Evolutionary conservation across 495 filamentous ascomycete species (phyloP), one percentile per base, ranked within the genome.

Genomic region (Xylaria flabelliformis): DNA sequence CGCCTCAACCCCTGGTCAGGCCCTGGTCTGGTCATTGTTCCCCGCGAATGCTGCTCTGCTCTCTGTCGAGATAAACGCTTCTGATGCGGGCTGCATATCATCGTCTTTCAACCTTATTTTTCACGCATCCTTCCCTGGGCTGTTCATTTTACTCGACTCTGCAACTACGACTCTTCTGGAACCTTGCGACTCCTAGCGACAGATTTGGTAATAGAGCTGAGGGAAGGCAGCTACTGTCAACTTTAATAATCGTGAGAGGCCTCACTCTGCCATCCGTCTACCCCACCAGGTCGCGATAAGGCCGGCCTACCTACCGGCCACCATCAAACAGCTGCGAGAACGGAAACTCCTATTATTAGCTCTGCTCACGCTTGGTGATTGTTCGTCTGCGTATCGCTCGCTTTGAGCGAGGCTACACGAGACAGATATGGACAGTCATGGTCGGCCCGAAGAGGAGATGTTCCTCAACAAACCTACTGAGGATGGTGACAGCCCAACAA

Each of bases 381-480:
- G 50, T 44, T 13, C 48, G n/a, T 29, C 48, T 41, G 64, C 34
- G 13, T 55, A 26, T 55, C 65, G 50, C 48, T 58, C 50, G 65
- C 65, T 44, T 29, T 6, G 46, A 17, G 65, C 56, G 67, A 50
- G 17, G 21, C 21, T 51, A 61, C 67, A 24, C 19, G 56, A 70
- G 53, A 74, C 77, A 26, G 83, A 80, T 80, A 82, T 80, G 74
- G 79, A 79, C 70, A 82, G 82, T 64, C 82, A 83, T 72, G 88
- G 88, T 75, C 85, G 88, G 74, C 86, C 87, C 64, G 91, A 92
- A 72, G 93, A 95, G 84, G 93, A 95, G 84, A 89, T 96, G 79
- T 95, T 95, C 80, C 86, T 95, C 74, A 87, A 87, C 74, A 83
- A 88, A 19, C 88, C 85, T 42, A 80, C 82, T 24, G 83, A 84